Percentiles rank a stretch among this genome's conserved stretches.
These are phyloP conservation scores for Begonia loranthoides DNA, from an alignment of 306 rosid genomes.

Conservation along the genomic window DNA sequence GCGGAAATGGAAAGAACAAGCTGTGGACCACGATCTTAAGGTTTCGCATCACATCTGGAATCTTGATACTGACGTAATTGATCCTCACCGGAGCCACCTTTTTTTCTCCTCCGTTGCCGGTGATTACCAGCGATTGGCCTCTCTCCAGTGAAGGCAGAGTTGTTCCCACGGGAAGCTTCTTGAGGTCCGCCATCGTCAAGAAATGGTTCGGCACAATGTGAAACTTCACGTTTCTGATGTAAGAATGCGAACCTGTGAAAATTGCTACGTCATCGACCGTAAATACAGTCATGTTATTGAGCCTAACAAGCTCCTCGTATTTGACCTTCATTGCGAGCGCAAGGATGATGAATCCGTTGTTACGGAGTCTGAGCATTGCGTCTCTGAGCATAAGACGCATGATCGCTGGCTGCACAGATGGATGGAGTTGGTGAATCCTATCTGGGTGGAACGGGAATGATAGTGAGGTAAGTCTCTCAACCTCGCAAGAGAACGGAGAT, in stretches of 20 bases:
- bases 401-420: constrained; percentile 22
- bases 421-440: constrained; percentile 9
- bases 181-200: constrained; percentile 39
- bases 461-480: constrained; percentile 41
- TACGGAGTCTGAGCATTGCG: constrained; percentile 59
- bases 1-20: constrained; percentile 58
- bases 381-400: constrained; percentile 57
- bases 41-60: constrained; percentile 42
- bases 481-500: constrained; percentile 53
- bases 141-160: constrained; percentile 40
- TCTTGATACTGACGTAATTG: constrained; percentile 48
- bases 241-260: constrained; percentile 57
- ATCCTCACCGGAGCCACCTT: constrained; percentile 37
- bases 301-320: constrained; percentile 42
- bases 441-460: constrained; percentile 47
- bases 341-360: constrained; percentile 50
- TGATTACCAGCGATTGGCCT: constrained; percentile 37
- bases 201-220: constrained; percentile 53
- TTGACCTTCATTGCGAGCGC: constrained; percentile 50
- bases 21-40: constrained; percentile 47
- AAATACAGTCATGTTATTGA: constrained; percentile 51
- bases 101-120: constrained; percentile 32
- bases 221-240: constrained; percentile 41
- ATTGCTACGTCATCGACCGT: constrained; percentile 50
- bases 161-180: constrained; percentile 49